Evolutionary conservation across 768 basidiomycete genomes (phyloP).

Genomic region (Trametes cinnabarina): DNA sequence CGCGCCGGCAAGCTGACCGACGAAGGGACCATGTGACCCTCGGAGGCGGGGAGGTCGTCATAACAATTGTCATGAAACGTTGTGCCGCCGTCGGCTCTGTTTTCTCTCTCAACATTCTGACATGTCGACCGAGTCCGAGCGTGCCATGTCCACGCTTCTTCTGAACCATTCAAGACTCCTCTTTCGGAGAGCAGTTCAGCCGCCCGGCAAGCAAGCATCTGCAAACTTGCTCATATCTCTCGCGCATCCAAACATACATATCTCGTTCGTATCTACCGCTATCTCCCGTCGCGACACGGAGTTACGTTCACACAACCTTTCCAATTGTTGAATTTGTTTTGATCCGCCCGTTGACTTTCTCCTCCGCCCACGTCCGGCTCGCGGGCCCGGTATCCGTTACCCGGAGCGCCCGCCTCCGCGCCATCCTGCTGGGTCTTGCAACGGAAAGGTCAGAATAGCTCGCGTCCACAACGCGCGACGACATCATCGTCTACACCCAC

Average conservation of each 20-base stretch:
- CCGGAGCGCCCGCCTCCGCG: neutral
- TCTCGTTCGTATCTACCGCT: neutral
- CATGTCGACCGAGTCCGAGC: neutral
- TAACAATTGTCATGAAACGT: slow-evolving; percentile 15
- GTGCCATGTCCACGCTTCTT: neutral
- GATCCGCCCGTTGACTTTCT: neutral
- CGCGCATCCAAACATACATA: no score
- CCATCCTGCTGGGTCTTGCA: neutral
- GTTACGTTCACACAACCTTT: neutral
- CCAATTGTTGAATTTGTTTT: neutral
- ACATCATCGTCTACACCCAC: neutral
- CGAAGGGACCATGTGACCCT: slow-evolving; percentile 2
- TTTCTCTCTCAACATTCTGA: neutral
- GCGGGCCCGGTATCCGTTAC: neutral
- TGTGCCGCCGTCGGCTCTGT: neutral
- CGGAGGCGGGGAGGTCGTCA: slow-evolving; percentile 8
- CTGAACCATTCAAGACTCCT: neutral
- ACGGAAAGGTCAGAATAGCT: neutral
- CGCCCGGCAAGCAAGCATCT: neutral
- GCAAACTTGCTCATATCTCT: no score
- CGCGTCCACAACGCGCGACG: neutral
- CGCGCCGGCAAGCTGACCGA: neutral
- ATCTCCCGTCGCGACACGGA: neutral
- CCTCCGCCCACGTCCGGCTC: neutral
- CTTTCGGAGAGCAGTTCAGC: neutral